Evolutionary conservation across 306 rosid species (phyloP), one percentile per base, ranked within the genome.

Genomic region (Abrus pulchellus): DNA sequence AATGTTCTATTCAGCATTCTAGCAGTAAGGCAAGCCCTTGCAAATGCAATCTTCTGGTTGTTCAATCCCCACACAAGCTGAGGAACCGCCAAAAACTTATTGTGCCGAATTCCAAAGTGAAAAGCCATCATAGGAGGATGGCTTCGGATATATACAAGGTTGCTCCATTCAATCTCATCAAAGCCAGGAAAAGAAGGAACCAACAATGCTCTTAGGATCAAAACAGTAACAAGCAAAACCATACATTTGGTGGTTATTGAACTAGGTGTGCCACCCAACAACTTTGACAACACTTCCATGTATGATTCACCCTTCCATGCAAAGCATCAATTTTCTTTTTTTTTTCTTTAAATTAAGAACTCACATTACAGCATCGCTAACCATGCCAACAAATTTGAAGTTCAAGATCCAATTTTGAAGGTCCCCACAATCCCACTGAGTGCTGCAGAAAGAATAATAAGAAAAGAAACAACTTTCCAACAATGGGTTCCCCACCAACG

Each of bases 1-100:
- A 94, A 88, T 12, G 97, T 94, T 83, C 99, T 54, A 83, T 90
- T 94, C 71, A 94, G 81, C 89, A 93, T 78, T 87, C 89, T 90
- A 8, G 99, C 99, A 20, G 99, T 93, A 27, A 93, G 85, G 71
- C 93, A 94, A 80, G 95, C 92, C 75, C 97, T 92, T 7, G 97
- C 97, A 74, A 94, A 90, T 38, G 99, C 97, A 54, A 94, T 93
- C 75, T 94, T 94, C 84, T 94, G 99, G 74, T 94, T 94, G 88
- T 94, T 94, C 49, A 94, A 69, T 36, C 99, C 99, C 97, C 99
- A 92, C 7, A 93, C 91, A 48, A 95, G 90, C 74, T 95, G 98
- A 62, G 99, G 99, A 81, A 87, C 92, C 74, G 66, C 93, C 82
- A 95, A 82, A 82, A 91, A 93, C 85, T 89, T 95, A 38, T 90